These are phyloP conservation scores for Calycina marina DNA, from an alignment of 2,329 filamentous ascomycete genomes.

Conservation along the genomic window DNA sequence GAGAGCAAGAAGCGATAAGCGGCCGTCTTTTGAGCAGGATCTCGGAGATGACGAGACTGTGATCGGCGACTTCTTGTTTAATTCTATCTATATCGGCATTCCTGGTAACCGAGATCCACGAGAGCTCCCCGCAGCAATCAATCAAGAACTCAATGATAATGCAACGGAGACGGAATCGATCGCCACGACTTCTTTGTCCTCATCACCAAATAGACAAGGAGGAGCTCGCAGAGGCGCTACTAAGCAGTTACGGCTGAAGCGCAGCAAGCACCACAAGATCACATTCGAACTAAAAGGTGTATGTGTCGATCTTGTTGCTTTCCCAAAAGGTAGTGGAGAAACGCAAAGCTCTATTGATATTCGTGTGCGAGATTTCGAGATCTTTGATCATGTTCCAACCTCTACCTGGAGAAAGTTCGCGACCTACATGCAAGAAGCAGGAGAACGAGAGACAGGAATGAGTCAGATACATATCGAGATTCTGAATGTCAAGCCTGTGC, in stretches of 20 bases:
- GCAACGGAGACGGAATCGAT: conserved; percentile 82
- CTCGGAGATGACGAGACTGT: conserved; percentile 71
- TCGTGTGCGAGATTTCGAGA: conserved; percentile 66
- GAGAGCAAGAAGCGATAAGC: conserved; percentile 42
- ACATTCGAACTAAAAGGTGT: conserved; percentile 84
- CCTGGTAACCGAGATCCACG: conserved; percentile 73
- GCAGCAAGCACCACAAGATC: conserved; percentile 88
- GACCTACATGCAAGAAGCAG: conserved; percentile 78
- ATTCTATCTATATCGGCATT: conserved; percentile 95
- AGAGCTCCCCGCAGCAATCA: conserved; percentile 72
- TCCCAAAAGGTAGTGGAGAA: conserved; percentile 62
- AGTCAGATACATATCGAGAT: conserved; percentile 87
- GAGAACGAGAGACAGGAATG: conserved; percentile 71
- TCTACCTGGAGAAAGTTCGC: conserved; percentile 98
- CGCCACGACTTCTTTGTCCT: conserved; percentile 57
- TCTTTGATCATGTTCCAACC: conserved; percentile 86
- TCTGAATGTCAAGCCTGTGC: conserved; percentile 73
- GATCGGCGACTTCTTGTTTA: conserved; percentile 93
- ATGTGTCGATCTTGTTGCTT: conserved; percentile 67
- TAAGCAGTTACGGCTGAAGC: conserved; percentile 57
- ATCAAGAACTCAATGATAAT: conserved; percentile 73
- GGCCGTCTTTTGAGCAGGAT: conserved; percentile 40
- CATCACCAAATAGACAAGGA: conserved; percentile 36
- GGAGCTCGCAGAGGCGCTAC: conserved; percentile 23
- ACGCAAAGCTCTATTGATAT: conserved; percentile 81